Base-by-base conservation (phyloP, 352 stramenopile genomes). In the Discostella stelligera region DNA sequence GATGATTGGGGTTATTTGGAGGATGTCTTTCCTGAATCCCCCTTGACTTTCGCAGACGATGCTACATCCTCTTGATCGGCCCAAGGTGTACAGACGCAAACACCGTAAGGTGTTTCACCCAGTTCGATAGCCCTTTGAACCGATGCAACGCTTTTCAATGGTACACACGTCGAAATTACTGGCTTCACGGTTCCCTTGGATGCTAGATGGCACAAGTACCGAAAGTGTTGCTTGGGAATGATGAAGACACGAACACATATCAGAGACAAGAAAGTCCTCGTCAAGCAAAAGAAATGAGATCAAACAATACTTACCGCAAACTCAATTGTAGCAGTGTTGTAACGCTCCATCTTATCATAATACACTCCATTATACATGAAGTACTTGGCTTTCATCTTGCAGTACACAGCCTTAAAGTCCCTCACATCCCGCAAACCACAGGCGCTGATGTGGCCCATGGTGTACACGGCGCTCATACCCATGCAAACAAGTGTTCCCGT, bases 321-420 rank as follows among this genome's bases (percentile, higher is more conserved):
- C 37, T 77, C 67, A 62, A 87, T 80, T 21, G 82, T 79, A 20
- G 84, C 59, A 20, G 63, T 54, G 5, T 67, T 50, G 56, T 77
- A 88, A 27, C 77, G 78, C 23, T 85, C 67, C 68, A 80, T 76
- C 46, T 77, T 67, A 66, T 89, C 74, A 60, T 88, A 86, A 37
- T 71, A 77, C n/a, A 75, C 56, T 0, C 77, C 77, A 52, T 82
- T 82, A 18, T 21, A 71, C 70, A 87, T 77, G 8, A 87, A 59
- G 39, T 84, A 79, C 52, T 73, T 74, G 2, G 71, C 71, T 60
- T 66, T 78, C n/a, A 71, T 68, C 39, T 76, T 78, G 20, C 63
- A 62, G 62, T 83, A 83, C 44, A 44, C 50, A 4, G 75, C 68
- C 63, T 63, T 83, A 13, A 64, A 56, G 66, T 68, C 44, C 39